phyloP scores from a whole-genome alignment of 2,329 filamentous ascomycete genomes.

The Penicillium janthinellum region DNA sequence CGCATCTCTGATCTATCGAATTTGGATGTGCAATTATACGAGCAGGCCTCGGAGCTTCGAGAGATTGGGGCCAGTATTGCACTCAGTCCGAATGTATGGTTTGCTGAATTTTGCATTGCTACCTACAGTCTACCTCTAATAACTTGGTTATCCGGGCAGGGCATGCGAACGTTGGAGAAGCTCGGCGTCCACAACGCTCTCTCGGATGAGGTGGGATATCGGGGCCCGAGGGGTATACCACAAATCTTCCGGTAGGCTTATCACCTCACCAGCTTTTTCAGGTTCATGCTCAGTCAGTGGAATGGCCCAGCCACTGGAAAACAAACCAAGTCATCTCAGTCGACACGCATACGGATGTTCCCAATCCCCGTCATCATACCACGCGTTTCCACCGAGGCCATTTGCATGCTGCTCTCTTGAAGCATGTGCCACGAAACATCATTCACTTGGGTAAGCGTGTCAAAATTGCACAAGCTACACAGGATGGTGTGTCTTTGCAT shows the following conservation, averaged over 20 bases:
- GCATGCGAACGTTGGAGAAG: constrained; percentile 54
- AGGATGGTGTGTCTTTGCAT: constrained; percentile 36
- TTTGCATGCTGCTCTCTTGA: constrained; percentile 52
- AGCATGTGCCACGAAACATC: constrained; percentile 45
- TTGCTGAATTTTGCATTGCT: too few species aligned
- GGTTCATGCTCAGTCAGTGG: constrained; percentile 3
- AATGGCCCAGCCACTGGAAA: constrained; percentile 40
- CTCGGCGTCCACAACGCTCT: constrained; percentile 54
- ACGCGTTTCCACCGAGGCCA: constrained; percentile 53
- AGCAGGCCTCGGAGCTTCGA: constrained; percentile 45
- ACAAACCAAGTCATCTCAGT: constrained; percentile 50
- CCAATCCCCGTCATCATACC: constrained; percentile 44
- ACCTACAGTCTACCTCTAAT: background rate
- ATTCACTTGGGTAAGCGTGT: constrained; percentile 52
- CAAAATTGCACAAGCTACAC: constrained; percentile 37
- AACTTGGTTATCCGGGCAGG: constrained; percentile 15
- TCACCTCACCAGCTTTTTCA: background rate
- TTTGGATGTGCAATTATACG: constrained; percentile 54
- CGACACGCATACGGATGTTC: constrained; percentile 35
- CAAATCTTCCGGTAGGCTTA: constrained; percentile 49
- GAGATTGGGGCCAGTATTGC: constrained; percentile 23
- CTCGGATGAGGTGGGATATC: constrained; percentile 43
- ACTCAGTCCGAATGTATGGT: constrained; percentile 50
- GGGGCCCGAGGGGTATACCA: constrained; percentile 45
- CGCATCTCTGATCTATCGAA: constrained; percentile 21